Evolutionary conservation across 805 yeast genomes (phyloP), one percentile per base, ranked within the genome.

Genomic region (Schizosaccharomyces cryophilus): DNA sequence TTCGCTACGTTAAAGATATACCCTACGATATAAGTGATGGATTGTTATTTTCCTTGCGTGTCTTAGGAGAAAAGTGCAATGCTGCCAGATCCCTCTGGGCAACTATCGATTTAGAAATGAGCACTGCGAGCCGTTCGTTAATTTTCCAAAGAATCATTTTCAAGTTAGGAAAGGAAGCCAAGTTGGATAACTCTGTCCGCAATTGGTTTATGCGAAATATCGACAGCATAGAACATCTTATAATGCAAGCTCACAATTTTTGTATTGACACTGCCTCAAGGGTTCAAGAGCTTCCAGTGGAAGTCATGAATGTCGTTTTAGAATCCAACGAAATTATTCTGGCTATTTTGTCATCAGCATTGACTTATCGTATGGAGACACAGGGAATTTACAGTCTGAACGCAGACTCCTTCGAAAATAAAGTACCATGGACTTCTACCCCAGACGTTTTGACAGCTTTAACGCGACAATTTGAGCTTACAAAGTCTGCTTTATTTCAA

Each of bases 351-450:
- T 21, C 56, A 5, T 51, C 56, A 17, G 56, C 56, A 11, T 24
- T 29, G n/a, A 29, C n/a, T 24, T 51, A 24, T 29, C 56, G 56
- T 29, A 17, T 17, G 3, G 35, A 51, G n/a, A 24, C 35, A 6
- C 30, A 21, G 1, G 26, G 26, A 4, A 21, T 51, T 51, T 29
- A 24, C 15, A 11, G 24, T 5, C 7, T 51, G 1, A 21, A n/a
- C n/a, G n/a, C 35, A 11, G 35, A 15, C 11, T 17, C 56, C 17
- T 21, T 24, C 24, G 56, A 29, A 51, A 29, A 51, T 13, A 17
- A 24, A 17, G 56, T 24, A 93, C 73, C 93, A 90, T 64, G 98
- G 88, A 78, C 98, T 93, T 6, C 95, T 82, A 71, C 97, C 81
- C 4, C 97, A 87, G 69, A 93, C 93, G 67, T 97, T 97, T 40